Conservation (phyloP, 257 asterid genomes). For the Striga asiatica region DNA sequence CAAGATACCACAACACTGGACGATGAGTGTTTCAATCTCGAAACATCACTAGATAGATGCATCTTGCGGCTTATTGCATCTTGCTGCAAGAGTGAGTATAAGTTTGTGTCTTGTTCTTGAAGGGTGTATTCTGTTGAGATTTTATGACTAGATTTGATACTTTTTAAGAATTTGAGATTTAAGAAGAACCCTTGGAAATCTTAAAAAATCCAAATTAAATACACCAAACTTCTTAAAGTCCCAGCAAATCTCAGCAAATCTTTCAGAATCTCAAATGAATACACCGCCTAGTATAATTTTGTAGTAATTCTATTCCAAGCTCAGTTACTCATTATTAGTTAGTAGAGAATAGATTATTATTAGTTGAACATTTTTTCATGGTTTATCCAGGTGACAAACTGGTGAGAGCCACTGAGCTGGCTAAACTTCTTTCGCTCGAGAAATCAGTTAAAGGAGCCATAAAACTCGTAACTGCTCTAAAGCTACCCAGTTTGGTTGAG, state of each 20-base stretch:
- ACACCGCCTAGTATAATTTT: not conserved
- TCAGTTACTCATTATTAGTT: not conserved
- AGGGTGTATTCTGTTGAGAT: no score
- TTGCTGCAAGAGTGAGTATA: conserved; percentile 68
- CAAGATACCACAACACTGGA: conserved; percentile 56
- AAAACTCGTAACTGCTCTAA: conserved; percentile 82
- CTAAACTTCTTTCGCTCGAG: conserved; percentile 71
- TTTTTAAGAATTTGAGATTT: no score
- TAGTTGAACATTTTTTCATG: not conserved
- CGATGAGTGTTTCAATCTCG: conserved; percentile 77
- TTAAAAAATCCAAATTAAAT: no score
- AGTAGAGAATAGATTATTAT: not conserved
- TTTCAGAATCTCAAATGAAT: no score
- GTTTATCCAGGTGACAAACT: conserved; percentile 73
- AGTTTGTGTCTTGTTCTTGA: not conserved
- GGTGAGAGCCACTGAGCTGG: conserved; percentile 86
- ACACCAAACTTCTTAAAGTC: no score
- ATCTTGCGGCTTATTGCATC: conserved; percentile 90
- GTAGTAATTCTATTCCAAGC: not conserved
- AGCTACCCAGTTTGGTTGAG: conserved; percentile 90
- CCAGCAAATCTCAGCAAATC: no score
- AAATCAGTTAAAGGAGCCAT: conserved; percentile 86
- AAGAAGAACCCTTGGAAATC: no score
- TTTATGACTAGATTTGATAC: no score
- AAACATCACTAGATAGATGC: conserved; percentile 78